phyloP scores from a whole-genome alignment of 208 protist species.

The Trypanosoma boissoni region DNA sequence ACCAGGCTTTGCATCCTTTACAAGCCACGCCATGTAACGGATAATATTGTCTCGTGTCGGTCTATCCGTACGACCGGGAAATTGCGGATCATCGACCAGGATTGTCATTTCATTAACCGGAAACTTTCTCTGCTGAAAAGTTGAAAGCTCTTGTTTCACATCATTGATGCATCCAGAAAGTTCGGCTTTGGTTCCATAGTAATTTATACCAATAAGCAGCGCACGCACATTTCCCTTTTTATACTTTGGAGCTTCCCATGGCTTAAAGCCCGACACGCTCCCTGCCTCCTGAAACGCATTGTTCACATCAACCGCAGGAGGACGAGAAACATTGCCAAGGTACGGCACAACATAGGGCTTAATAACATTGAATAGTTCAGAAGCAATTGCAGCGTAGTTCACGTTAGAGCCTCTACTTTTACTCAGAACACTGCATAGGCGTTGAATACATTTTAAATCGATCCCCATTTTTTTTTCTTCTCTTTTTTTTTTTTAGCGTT shows the following conservation, averaged over 20 bases:
- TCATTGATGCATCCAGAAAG: conserved; percentile 79
- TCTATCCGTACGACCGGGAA: conserved; percentile 35
- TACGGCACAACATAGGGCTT: conserved; percentile 53
- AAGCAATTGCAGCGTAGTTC: conserved; percentile 34
- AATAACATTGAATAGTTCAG: conserved; percentile 35
- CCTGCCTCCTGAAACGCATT: conserved; percentile 47
- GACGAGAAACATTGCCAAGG: conserved; percentile 38
- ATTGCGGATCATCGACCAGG: conserved; percentile 63
- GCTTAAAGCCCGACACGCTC: conserved; percentile 31
- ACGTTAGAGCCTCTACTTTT: conserved; percentile 27
- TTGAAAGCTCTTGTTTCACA: conserved; percentile 46
- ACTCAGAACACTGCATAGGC: conserved; percentile 21
- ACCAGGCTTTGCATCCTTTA: conserved; percentile 55
- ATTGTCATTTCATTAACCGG: conserved; percentile 51
- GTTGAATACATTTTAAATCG: conserved; percentile 36
- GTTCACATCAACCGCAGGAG: conserved; percentile 35
- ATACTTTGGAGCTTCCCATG: conserved; percentile 25
- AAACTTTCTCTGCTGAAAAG: conserved; percentile 52
- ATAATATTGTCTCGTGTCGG: conserved; percentile 66
- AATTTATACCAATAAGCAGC: conserved; percentile 81
- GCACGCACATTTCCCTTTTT: conserved; percentile 33
- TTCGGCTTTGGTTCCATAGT: conserved; percentile 52
- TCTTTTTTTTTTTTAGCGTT: conserved; percentile 12
- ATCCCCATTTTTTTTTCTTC: conserved; percentile 28
- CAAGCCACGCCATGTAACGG: conserved; percentile 72